Evolutionary conservation across 2,329 filamentous ascomycete genomes (phyloP), one percentile per base, ranked within the genome.

Genomic region (Paracorniculantispora psalliotae): DNA sequence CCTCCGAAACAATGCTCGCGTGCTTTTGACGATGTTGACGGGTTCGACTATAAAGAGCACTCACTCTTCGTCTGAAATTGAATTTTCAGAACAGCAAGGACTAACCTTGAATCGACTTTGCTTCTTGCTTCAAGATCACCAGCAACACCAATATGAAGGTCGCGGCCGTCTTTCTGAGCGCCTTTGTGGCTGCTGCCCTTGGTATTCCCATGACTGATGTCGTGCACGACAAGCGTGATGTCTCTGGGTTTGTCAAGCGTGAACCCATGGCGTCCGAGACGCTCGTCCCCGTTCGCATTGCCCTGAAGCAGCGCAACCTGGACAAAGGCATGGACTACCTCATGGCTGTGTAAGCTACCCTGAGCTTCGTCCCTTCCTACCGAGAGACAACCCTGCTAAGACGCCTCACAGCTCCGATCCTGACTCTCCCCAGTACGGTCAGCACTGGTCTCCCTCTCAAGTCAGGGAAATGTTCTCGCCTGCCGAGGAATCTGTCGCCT

Each of bases 401-500:
- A 56, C 41, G 15, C 28, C 28, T 52, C n/a, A 39, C 15, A 49
- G 43, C 8, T 58, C 56, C 8, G 47, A 58, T 26, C 56, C 56
- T 4, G 25, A 33, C 12, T 51, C 56, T 6, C 12, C 47, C 5
- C 19, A 58, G 33, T 58, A 58, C n/a, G 56, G 56, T 26, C 15
- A 58, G 25, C 47, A 58, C 56, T 58, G 33, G 2, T 58, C 44
- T 15, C 17, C 17, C 10, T 19, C 51, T 2, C 13, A 58, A 46
- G 28, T 44, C n/a, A 54, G 33, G 13, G 23, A 39, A 10, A 9
- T 52, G 4, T 58, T 58, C 21, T 13, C 56, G 10, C 47, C 56
- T 26, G 25, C 61, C 5, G 60, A 69, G 9, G 77, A 80, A 37
- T 71, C 79, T 4, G 74, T 83, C 4, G 71, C 77, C n/a, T 70